A percentile compares a stretch with the other conserved stretches of the same genome.
Conservation (phyloP, 331 rosid species). For the Acacia pycnantha region DNA sequence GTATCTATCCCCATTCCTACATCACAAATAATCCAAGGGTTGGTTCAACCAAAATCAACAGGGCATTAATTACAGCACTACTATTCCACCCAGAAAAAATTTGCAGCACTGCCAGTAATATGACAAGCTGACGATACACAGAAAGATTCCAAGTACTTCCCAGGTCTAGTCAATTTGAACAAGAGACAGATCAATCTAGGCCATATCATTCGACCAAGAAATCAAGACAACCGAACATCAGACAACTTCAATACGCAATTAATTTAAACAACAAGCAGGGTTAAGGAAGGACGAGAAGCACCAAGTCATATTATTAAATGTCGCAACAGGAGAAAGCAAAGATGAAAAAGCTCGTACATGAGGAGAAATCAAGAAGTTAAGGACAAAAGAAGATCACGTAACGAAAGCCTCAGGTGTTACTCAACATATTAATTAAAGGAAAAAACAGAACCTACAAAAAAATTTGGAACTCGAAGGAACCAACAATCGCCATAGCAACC, state of each 20-base stretch:
- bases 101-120: background rate
- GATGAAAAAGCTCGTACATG: background rate
- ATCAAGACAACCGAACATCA: background rate
- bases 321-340: background rate
- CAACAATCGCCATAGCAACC: background rate
- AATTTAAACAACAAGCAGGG: background rate
- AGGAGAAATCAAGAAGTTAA: background rate
- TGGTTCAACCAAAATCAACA: background rate
- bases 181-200: slow-evolving; percentile 2
- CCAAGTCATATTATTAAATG: background rate
- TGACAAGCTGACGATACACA: background rate
- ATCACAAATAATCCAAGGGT: slow-evolving; percentile 15
- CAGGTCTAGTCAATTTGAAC: background rate
- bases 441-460: background rate
- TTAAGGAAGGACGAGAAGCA: background rate
- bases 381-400: background rate
- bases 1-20: slow-evolving; percentile 95
- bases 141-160: background rate
- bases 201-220: background rate
- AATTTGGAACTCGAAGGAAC: background rate
- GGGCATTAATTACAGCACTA: background rate
- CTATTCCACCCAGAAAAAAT: background rate
- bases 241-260: slow-evolving; percentile 7
- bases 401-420: background rate
- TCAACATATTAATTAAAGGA: background rate